These are phyloP conservation scores for Dryas drummondii DNA, from an alignment of 306 rosid genomes.

Conservation along the genomic window DNA sequence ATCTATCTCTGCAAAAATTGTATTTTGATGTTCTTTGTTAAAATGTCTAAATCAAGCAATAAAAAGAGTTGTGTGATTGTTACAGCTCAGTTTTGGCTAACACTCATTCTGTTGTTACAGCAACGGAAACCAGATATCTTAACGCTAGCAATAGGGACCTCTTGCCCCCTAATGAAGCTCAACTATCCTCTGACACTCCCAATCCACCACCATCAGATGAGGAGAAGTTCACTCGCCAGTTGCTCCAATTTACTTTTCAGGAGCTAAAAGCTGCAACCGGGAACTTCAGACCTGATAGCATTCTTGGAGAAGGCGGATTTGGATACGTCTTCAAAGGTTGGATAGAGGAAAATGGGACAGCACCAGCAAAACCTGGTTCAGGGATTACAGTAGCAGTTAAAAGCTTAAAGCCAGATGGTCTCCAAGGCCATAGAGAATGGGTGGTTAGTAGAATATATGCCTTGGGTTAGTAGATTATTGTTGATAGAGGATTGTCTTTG, in stretches of 20 bases:
- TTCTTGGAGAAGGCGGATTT: conserved; percentile 97
- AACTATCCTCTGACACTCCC: conserved; percentile 63
- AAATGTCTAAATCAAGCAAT: conserved; percentile 4
- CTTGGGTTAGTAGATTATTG: conserved; percentile 68
- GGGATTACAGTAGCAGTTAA: conserved; percentile 93
- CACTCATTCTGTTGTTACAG: conserved; percentile 49
- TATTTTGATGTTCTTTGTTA: background rate
- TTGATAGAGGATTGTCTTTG: conserved; percentile 31
- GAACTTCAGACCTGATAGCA: conserved; percentile 97
- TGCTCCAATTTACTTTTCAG: conserved; percentile 78
- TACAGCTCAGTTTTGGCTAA: conserved; percentile 15
- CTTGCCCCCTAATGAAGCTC: conserved; percentile 70
- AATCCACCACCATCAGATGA: conserved; percentile 55
- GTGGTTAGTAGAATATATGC: conserved; percentile 90
- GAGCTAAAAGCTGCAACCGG: conserved; percentile 94
- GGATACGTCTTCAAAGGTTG: conserved; percentile 96
- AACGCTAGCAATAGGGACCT: conserved; percentile 93
- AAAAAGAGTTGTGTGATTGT: background rate
- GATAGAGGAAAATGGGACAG: conserved; percentile 97
- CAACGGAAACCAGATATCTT: conserved; percentile 82
- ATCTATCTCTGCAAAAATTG: background rate
- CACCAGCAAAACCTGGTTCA: conserved; percentile 92
- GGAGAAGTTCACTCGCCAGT: conserved; percentile 53
- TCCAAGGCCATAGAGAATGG: conserved; percentile 99
- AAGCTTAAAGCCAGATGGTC: conserved; percentile 94